Base-by-base conservation (phyloP, 106 monocot genomes). In the Triglochin maritima region DNA sequence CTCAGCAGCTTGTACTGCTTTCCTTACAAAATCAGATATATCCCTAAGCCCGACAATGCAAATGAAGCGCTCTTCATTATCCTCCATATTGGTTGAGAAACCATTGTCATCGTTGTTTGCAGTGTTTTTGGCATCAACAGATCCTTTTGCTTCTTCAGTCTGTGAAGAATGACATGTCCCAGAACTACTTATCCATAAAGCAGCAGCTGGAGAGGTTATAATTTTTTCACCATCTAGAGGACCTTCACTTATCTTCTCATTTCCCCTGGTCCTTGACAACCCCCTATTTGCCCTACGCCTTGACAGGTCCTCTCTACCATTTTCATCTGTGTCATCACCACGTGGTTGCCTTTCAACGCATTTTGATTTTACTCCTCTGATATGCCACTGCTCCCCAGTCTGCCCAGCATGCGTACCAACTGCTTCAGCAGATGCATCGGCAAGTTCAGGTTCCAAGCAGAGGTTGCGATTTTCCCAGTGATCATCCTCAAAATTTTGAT, bases 1-100 rank as follows among this genome's bases (percentile, higher is more conserved):
- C 77, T 91, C 96, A 69, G 96, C 96, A 64, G 96, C 96, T 59
- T 62, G 60, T 11, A 79, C 82, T 49, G 96, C 96, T 79, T 85
- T 82, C 72, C 79, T 83, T 55, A 96, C 86, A 56, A 91, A 71
- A 9, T 88, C 83, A 57, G 91, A 84, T 65, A 96, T 96, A 81
- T 91, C 86, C 54, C 64, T 88, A 51, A 81, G 80, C 42, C 91
- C 96, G 71, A 91, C 65, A 64, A 42, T 78, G 57, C 96, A 96
- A 49, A 79, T 88, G 54, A 16, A 72, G 59, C 88, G 85, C 49
- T 91, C 79, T 12, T 96, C 87, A 69, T 88, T 86, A 29, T 88
- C 78, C 17, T 82, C 82, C 50, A 29, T 62, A 14, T 14, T 62
- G 4, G 16, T 12, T 60, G 60, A 29, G 51, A 12, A 41, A 65